Conservation (phyloP, 495 filamentous ascomycete genomes). For the Aspergillus leporis region DNA sequence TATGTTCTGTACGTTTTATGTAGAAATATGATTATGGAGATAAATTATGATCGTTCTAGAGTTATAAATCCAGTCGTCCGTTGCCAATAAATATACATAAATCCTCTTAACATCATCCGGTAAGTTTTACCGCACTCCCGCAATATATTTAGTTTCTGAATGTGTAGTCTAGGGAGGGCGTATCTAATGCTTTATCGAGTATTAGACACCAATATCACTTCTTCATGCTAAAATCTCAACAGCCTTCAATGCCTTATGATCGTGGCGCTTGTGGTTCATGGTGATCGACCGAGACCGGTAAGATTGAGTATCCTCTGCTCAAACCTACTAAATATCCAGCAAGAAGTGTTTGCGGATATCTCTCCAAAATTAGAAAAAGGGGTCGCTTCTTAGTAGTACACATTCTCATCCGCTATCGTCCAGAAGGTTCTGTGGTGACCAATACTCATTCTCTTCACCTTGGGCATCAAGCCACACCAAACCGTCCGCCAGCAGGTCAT, state of each 20-base stretch:
- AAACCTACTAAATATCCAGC: background rate
- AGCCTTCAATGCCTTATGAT: no score
- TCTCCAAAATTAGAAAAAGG: background rate
- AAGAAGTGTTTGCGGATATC: background rate
- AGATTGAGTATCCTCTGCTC: background rate
- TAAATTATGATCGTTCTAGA: background rate
- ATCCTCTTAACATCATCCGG: no score
- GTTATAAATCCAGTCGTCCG: no score
- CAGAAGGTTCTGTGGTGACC: conserved; percentile 68
- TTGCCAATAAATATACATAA: no score
- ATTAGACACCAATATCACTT: no score
- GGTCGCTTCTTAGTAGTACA: background rate
- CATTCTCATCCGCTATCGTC: conserved; percentile 39
- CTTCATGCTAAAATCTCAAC: no score
- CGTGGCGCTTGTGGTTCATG: no score
- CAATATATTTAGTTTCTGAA: no score
- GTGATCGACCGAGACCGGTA: no score
- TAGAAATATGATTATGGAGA: background rate
- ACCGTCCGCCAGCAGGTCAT: conserved; percentile 87
- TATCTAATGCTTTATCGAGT: no score
- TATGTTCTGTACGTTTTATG: background rate
- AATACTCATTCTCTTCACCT: conserved; percentile 87
- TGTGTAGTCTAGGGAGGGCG: no score
- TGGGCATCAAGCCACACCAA: conserved; percentile 95
- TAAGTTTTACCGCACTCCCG: no score